Base-by-base conservation (phyloP, 2,329 filamentous ascomycete genomes). In the Berkeleyomyces basicola region DNA sequence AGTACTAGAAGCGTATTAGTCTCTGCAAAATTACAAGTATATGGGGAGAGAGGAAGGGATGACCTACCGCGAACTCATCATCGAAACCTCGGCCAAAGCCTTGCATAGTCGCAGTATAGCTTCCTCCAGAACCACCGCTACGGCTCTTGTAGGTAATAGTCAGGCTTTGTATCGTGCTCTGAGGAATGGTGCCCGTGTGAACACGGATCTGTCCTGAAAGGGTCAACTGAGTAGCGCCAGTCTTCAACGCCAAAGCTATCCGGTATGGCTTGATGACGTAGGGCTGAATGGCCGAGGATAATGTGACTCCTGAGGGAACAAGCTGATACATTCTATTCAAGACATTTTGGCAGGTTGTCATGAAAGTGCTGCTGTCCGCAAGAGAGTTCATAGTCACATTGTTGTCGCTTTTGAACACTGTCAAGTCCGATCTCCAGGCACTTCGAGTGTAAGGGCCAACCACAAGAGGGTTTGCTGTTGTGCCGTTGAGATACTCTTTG, bases 261-360 rank as follows among this genome's bases (percentile, higher is more conserved):
- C 76, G 73, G 60, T 80, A 78, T 3, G 82, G 82, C 72, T 85
- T 85, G 67, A 84, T 76, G 14, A 75, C 75, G 69, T 84, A 85
- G 0, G 81, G 79, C 7, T 71, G 70, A 62, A 84, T 77, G 2
- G 78, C 74, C 58, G 78, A 77, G 0, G 77, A 77, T 3, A 85
- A 75, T 0, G 71, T 72, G 3, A 82, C 78, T 2, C 73, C 73
- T 2, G 71, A 68, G 1, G 82, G 81, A 0, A 84, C 81, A 3
- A 77, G 74, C n/a, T 85, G 79, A 64, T 84, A 81, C 81, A 85
- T 79, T 68, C 78, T 79, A 68, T 81, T 78, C 46, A 84, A 71
- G 16, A 84, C 74, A 3, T 69, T 72, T 66, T 74, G 71, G 70
- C 82, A 85, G 16, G 74, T 71, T 23, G 67, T 73, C 46, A 71